Evolutionary conservation across 2,329 filamentous ascomycete genomes (phyloP), one percentile per base, ranked within the genome.

Genomic region (Nothophaeocryptopus gaeumannii): DNA sequence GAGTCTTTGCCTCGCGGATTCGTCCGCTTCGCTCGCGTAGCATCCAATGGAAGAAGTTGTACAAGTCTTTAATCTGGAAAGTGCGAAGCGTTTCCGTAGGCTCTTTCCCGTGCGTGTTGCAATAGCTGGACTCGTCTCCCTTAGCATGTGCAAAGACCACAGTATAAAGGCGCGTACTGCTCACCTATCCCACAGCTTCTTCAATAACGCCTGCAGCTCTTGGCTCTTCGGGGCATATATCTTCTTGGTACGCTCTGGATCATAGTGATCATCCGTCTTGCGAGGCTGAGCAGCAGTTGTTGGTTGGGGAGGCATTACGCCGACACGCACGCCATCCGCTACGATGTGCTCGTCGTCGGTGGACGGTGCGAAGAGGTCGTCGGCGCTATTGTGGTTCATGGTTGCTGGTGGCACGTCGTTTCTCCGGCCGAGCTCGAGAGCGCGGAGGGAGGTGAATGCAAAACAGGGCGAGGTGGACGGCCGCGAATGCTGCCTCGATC

Each of bases 121-220:
- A 31, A 14, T 13, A 44, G 13, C 40, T 32, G n/a, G n/a, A n/a
- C 12, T 35, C 10, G 3, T 31, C 5, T 14, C 12, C 9, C 30
- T 10, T n/a, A 13, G 29, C 14, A 13, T 3, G 11, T 15, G 39
- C 11, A 40, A n/a, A n/a, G n/a, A n/a, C n/a, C n/a, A n/a, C n/a
- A n/a, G n/a, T n/a, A n/a, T n/a, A n/a, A n/a, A n/a, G n/a, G n/a
- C 35, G 42, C 42, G 31, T 11, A 26, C 39, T 14, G 9, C 44
- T 39, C 20, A 46, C 44, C 44, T 46, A 29, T 46, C 44, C 44
- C 34, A 46, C 34, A 46, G 34, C 20, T 39, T 37, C 34, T 46
- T 46, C 2, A 46, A 9, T 29, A 35, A 14, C 9, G 20, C 12
- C 26, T 46, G 34, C 33, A 46, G 35, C 33, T 38, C 44, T 29